phyloP scores from a whole-genome alignment of 1,284 basidiomycete species.

The Vanrija pseudolonga region DNA sequence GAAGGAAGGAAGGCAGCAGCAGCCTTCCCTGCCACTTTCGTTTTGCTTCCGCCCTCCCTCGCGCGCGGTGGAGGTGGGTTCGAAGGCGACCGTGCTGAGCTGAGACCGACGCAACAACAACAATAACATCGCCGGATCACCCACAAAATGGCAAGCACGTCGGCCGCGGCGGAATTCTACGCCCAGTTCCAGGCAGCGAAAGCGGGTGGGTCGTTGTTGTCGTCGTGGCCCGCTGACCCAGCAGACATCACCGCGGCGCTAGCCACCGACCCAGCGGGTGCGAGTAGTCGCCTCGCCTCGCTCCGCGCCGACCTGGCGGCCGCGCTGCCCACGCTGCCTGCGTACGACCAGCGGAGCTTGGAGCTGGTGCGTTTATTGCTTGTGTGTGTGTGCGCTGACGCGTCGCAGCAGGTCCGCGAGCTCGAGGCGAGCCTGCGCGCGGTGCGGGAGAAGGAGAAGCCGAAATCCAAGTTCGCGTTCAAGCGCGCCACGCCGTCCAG shows the following conservation, averaged over 20 bases:
- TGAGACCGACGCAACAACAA: too few relatives aligned
- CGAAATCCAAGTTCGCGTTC: slow-evolving; percentile 67
- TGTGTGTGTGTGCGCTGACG: background rate
- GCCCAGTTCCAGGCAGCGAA: slow-evolving; percentile 19
- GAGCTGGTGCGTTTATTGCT: slow-evolving; percentile 58
- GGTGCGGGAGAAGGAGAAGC: slow-evolving; percentile 52
- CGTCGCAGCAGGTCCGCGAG: slow-evolving; percentile 58
- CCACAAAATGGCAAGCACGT: slow-evolving; percentile 15
- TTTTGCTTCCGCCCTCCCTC: too few relatives aligned
- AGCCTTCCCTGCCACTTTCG: too few relatives aligned
- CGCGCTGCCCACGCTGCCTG: slow-evolving; percentile 61
- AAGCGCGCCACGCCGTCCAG: slow-evolving; percentile 54
- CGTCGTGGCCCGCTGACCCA: background rate
- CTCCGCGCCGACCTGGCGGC: slow-evolving; percentile 53
- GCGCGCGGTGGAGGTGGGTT: too few relatives aligned
- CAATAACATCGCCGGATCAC: background rate
- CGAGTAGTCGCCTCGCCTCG: slow-evolving; percentile 3
- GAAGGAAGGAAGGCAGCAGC: too few relatives aligned
- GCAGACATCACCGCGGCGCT: slow-evolving; percentile 1
- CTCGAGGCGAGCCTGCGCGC: slow-evolving; percentile 58
- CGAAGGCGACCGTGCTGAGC: too few relatives aligned
- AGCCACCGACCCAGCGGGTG: background rate
- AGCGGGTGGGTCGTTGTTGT: background rate
- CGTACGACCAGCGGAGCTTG: slow-evolving; percentile 68
- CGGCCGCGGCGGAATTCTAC: slow-evolving; percentile 24